Evolutionary conservation across 441 rosid species (phyloP), one percentile per base, ranked within the genome.

Genomic region (Melastoma candidum): DNA sequence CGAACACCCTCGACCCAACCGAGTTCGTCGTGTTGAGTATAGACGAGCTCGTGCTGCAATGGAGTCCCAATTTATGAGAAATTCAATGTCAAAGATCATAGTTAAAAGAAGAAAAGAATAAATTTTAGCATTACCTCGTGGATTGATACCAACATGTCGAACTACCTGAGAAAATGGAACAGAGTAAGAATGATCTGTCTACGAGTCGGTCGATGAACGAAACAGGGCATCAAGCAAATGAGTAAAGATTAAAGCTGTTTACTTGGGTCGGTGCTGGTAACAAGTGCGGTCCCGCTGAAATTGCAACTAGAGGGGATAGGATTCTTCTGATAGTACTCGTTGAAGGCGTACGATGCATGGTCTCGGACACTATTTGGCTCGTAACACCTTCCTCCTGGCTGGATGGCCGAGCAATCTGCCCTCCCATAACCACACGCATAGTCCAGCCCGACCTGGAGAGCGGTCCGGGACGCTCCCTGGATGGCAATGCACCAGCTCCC

Each of bases 221-320:
- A 12, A 3, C 13, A 25, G 2, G 22, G 41, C 12, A 6, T 51
- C 24, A n/a, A 0, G 46, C 0, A 44, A 29, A 52, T 2, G 55
- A 43, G 7, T 39, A 39, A 3, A 6, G 36, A 29, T 29, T 29
- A 29, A 29, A 29, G 36, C 7, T 29, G 3, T 94, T 82, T 63
- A 90, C 97, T 90, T 56, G 97, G 97, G 71, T 90, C 74, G 44
- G 84, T 68, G 78, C 70, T 83, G 9, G 87, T 76, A 49, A 84
- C 73, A 44, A 83, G 66, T 45, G 97, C 96, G 61, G 80, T 68
- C 54, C 96, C 97, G 45, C 81, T 93, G 68, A 90, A 90, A 54
- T 83, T 85, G 61, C 97, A 90, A 77, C 96, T 84, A 43, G 76
- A 79, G 3, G 95, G 96, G 7, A 77, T 61, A 8, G 97, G 84